These are phyloP conservation scores for Bremia lactucae DNA, from an alignment of 352 stramenopile genomes.

Conservation along the genomic window DNA sequence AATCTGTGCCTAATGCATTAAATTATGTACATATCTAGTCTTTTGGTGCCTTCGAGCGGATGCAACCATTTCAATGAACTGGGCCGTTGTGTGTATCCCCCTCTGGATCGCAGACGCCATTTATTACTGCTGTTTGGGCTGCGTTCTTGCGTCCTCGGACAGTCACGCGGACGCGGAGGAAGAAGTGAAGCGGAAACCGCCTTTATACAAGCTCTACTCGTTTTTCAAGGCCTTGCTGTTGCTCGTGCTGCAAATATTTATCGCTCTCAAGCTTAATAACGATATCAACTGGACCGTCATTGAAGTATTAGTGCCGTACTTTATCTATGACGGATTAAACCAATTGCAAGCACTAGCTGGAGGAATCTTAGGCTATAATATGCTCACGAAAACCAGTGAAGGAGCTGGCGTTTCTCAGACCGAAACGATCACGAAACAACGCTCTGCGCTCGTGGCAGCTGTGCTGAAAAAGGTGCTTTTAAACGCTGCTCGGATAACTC, in stretches of 20 bases:
- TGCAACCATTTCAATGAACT: conserved; percentile 63
- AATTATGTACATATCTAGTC: conserved; percentile 43
- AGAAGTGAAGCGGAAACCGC: conserved; percentile 30
- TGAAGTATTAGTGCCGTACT: conserved; percentile 70
- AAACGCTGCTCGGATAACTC: conserved; percentile 39
- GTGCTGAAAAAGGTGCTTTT: conserved; percentile 35
- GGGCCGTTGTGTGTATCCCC: conserved; percentile 68
- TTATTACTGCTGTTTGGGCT: conserved; percentile 71
- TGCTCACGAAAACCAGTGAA: conserved; percentile 67
- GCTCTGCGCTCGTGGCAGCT: conserved; percentile 24
- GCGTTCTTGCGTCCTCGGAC: conserved; percentile 38
- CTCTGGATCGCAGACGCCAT: conserved; percentile 69
- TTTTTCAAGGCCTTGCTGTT: conserved; percentile 73
- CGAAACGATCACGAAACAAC: conserved; percentile 59
- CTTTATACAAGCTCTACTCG: conserved; percentile 64
- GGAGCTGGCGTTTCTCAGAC: conserved; percentile 59
- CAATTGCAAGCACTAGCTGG: conserved; percentile 49
- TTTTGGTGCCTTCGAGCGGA: conserved; percentile 80
- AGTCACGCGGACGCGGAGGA: conserved; percentile 47
- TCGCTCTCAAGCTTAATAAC: conserved; percentile 72
- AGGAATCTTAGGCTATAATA: conserved; percentile 48
- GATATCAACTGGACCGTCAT: conserved; percentile 50
- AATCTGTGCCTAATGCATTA: neutral
- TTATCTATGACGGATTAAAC: conserved; percentile 64
- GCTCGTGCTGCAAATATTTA: conserved; percentile 70